These are phyloP conservation scores for Huiozyma naganishii DNA, from an alignment of 805 yeast genomes.

Conservation along the genomic window DNA sequence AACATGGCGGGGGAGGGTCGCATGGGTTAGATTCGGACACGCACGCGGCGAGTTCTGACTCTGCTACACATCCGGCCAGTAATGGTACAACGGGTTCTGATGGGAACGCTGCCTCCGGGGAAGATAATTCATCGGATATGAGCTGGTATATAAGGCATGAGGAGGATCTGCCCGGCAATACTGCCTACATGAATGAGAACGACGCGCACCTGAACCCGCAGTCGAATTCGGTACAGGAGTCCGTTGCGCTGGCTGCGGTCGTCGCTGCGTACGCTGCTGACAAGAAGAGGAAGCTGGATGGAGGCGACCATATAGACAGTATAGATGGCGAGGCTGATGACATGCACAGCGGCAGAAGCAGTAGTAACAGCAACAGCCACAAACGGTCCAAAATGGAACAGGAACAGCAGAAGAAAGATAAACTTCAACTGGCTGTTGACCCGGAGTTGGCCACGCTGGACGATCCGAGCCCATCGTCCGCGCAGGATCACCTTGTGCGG, in stretches of 20 bases:
- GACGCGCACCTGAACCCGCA: background rate
- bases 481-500: constrained; percentile 55
- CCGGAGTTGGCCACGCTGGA: constrained; percentile 47
- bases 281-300: constrained; percentile 7
- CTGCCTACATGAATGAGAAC: background rate
- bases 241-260: constrained; percentile 26
- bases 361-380: background rate
- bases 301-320: constrained; percentile 4
- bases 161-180: constrained; percentile 4
- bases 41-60: constrained; percentile 6
- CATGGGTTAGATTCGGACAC: constrained; percentile 6
- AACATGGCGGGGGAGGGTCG: too few relatives aligned
- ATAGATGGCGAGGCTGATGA: background rate
- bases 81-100: constrained; percentile 5
- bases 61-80: background rate
- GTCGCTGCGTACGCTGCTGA: constrained; percentile 25
- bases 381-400: constrained; percentile 14
- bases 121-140: constrained; percentile 9
- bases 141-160: constrained; percentile 20
- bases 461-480: constrained; percentile 30
- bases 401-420: constrained; percentile 6
- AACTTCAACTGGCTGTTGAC: constrained; percentile 36
- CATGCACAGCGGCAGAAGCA: background rate
- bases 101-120: constrained; percentile 3
- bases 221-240: constrained; percentile 1